Evolutionary conservation across 192 early-diverging fungal species (phyloP).

Genomic region (Linnemannia zychae): DNA sequence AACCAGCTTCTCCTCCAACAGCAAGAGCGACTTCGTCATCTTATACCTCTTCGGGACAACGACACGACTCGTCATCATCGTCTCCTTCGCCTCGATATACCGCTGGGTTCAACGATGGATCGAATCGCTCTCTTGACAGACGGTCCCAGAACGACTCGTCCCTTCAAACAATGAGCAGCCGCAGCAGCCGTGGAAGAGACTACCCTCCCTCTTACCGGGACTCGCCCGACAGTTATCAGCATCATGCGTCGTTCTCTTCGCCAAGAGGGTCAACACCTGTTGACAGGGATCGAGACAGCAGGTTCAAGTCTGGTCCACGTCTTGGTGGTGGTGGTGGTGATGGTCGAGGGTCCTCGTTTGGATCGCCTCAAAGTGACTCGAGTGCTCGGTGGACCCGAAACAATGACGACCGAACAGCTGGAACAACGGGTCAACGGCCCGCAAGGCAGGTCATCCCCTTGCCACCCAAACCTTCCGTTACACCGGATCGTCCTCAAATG

Average conservation of each 20-base stretch:
- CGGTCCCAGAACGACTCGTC: constrained; percentile 37
- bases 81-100: constrained; percentile 24
- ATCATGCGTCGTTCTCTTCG: constrained; percentile 8
- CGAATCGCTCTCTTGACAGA: constrained; percentile 36
- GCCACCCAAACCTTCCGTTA: constrained; percentile 36
- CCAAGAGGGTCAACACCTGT: background rate
- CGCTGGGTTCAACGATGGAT: constrained; percentile 40
- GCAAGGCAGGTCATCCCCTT: constrained; percentile 41
- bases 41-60: background rate
- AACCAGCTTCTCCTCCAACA: background rate
- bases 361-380: constrained; percentile 12
- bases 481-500: constrained; percentile 19
- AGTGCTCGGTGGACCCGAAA: constrained; percentile 10
- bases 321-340: background rate
- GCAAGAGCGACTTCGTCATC: background rate
- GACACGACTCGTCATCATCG: background rate
- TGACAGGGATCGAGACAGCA: background rate
- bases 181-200: constrained; percentile 15
- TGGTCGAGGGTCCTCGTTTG: background rate
- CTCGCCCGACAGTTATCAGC: constrained; percentile 3
- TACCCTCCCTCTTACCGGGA: constrained; percentile 6
- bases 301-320: background rate
- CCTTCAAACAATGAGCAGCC: constrained; percentile 25
- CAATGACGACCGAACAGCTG: constrained; percentile 1
- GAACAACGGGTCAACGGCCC: constrained; percentile 1